phyloP scores from a whole-genome alignment of 2,329 filamentous ascomycete species.

The Fusarium buxicola region DNA sequence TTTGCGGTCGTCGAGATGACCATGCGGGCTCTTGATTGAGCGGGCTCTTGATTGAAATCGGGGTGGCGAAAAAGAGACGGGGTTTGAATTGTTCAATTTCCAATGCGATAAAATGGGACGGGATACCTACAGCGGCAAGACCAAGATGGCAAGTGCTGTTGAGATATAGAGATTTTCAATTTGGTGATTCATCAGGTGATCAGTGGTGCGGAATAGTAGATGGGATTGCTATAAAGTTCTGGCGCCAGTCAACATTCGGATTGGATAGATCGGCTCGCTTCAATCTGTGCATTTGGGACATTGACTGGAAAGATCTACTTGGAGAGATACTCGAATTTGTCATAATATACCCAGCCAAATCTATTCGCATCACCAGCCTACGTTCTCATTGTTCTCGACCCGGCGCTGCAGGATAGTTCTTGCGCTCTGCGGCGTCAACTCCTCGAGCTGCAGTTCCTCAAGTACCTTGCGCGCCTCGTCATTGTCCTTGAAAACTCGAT shows the following conservation, averaged over 20 bases:
- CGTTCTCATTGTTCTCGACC: constrained; percentile 69
- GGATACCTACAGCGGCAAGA: constrained; percentile 18
- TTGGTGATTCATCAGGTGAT: constrained; percentile 20
- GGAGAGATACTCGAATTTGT: constrained; percentile 13
- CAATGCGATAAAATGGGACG: constrained; percentile 13
- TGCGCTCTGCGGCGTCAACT: constrained; percentile 72
- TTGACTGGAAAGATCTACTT: not conserved
- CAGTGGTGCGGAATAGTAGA: constrained; percentile 15
- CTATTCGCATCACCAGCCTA: constrained; percentile 49
- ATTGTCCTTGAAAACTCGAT: constrained; percentile 69
- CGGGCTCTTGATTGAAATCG: constrained; percentile 55
- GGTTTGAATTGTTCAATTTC: constrained; percentile 2
- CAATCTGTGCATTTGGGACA: too few species aligned
- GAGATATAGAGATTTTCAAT: constrained; percentile 31
- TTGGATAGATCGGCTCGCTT: constrained; percentile 4
- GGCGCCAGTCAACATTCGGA: too few species aligned
- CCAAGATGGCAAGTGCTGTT: constrained; percentile 13
- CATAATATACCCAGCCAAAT: constrained; percentile 37
- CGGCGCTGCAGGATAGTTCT: constrained; percentile 74
- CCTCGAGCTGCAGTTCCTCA: constrained; percentile 69
- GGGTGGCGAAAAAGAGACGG: not conserved
- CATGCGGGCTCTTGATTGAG: constrained; percentile 70
- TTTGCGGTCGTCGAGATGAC: constrained; percentile 85
- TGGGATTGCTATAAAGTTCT: too few species aligned
- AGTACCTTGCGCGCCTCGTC: constrained; percentile 69